Conservation (phyloP, 75 land plant genomes). For the Cunninghamia lanceolata region DNA sequence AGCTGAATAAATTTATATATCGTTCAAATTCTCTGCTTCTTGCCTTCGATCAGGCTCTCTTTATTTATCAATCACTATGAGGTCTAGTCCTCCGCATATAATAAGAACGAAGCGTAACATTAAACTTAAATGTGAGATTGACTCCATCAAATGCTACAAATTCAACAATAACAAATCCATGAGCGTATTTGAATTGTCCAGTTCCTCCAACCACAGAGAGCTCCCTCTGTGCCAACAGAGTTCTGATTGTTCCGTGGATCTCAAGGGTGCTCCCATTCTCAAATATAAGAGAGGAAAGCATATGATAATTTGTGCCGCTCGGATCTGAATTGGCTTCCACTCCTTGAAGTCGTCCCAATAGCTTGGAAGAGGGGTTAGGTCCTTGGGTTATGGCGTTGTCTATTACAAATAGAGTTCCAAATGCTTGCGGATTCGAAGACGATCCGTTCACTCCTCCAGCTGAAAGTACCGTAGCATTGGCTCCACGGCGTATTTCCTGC, state of each 20-base stretch:
- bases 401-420: not conserved
- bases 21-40: too few species aligned
- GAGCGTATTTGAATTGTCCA: conserved; percentile 37
- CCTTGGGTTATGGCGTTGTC: not conserved
- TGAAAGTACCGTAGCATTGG: not conserved
- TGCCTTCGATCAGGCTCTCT: too few species aligned
- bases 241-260: conserved; percentile 33
- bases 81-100: too few species aligned
- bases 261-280: conserved; percentile 32
- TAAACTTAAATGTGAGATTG: not conserved
- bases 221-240: conserved; percentile 26
- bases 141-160: not conserved
- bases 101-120: not conserved
- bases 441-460: not conserved
- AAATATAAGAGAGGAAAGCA: not conserved
- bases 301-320: not conserved
- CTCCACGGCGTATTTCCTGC: not conserved
- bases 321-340: not conserved
- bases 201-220: conserved; percentile 53
- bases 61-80: too few species aligned
- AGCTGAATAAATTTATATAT: too few species aligned
- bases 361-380: not conserved
- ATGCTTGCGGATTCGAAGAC: not conserved
- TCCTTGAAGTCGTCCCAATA: not conserved
- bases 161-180: conserved; percentile 33